Evolutionary conservation across 2,329 filamentous ascomycete species (phyloP), one percentile per base, ranked within the genome.

Genomic region (Colletotrichum gloeosporioides): DNA sequence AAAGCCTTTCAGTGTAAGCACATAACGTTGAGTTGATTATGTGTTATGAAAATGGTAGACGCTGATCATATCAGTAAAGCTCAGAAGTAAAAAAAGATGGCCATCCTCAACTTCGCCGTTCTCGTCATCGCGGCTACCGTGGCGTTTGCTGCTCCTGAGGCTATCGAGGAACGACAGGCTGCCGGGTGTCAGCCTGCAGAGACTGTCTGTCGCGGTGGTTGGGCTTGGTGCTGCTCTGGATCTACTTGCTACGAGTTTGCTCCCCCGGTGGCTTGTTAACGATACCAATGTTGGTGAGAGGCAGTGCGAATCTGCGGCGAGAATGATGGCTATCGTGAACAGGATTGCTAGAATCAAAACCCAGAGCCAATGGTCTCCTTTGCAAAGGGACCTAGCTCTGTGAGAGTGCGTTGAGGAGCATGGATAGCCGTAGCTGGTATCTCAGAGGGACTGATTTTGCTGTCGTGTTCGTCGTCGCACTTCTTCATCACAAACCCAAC

Each of bases 231-330:
- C 8, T 75, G 73, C 31, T 39, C 6, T 2, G 25, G 61, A 12
- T 25, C 53, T 10, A 27, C 62, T 9, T 69, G 73, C 31, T 75
- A 71, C n/a, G 53, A 75, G 39, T 75, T 75, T 25, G 69, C 68
- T 3, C 73, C 73, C 6, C 73, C 69, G 4, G 18, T 49, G 6
- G 69, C 68, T 10, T 75, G 73, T 62, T 75, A 8, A 16, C 27
- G 22, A 25, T 16, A 34, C 8, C 27, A 4, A 3, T 3, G 9
- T 4, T 4, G 0, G 10, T 1, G 18, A 12, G n/a, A 13, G 10
- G n/a, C 4, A 2, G 4, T 8, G 44, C 0, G 10, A 8, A 22
- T 49, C 10, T 22, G 8, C 10, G 6, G 18, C 9, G 10, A 22
- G 6, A 4, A 13, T 49, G 6, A 10, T 22, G 8, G n/a, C 6